Evolutionary conservation across 192 early-diverging fungal genomes (phyloP).

Genomic region (Coemansia aciculifera): DNA sequence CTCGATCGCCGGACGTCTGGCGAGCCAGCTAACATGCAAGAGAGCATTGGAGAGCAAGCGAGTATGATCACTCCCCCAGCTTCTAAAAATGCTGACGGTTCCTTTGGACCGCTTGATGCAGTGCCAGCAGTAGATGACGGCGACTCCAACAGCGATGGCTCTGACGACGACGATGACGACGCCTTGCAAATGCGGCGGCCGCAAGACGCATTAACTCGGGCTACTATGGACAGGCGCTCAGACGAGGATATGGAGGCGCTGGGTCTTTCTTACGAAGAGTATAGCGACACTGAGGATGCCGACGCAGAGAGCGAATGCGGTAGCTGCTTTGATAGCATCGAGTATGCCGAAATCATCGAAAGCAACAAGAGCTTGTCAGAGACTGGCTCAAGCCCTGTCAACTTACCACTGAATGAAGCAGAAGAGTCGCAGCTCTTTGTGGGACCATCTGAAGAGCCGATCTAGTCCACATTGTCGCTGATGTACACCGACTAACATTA

Average conservation of each 20-base stretch:
- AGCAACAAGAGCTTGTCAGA: conserved; percentile 1
- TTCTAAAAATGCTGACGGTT: conserved; percentile 17
- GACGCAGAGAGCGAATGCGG: conserved; percentile 2
- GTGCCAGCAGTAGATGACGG: neutral
- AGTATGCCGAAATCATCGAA: conserved; percentile 5
- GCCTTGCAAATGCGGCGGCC: conserved; percentile 10
- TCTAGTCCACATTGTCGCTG: too few species aligned
- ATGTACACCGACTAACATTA: neutral
- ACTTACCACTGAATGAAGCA: neutral
- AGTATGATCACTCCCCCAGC: conserved; percentile 24
- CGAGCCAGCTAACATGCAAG: neutral
- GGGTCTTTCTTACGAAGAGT: neutral
- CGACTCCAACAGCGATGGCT: neutral
- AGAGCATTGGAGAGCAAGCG: neutral
- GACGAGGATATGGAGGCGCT: neutral
- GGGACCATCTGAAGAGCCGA: neutral
- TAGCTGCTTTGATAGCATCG: conserved; percentile 8
- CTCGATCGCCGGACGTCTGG: neutral
- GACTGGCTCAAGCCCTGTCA: neutral
- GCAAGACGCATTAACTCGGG: neutral
- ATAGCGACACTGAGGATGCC: neutral
- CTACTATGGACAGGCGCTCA: neutral
- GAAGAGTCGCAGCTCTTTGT: neutral
- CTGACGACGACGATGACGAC: conserved; percentile 7
- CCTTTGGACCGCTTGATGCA: neutral